Evolutionary conservation across 2,329 filamentous ascomycete genomes (phyloP).

Genomic region (Aspergillus ustus): DNA sequence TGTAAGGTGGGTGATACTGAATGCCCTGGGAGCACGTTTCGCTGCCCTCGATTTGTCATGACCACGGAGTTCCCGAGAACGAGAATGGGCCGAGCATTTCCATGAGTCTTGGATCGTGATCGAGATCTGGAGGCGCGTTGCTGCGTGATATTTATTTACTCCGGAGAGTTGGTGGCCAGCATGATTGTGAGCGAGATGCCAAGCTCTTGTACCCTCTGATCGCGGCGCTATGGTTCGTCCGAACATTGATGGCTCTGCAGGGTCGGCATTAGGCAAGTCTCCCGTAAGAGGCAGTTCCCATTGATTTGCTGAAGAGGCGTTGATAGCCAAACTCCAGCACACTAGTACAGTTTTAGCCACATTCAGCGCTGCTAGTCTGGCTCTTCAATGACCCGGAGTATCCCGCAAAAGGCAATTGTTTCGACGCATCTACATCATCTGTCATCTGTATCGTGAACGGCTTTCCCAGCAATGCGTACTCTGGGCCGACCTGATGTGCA

Average conservation of each 20-base stretch:
- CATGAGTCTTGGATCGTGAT: background rate
- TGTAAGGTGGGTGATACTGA: slow-evolving; percentile 19
- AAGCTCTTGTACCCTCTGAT: slow-evolving; percentile 9
- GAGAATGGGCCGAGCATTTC: slow-evolving; percentile 2
- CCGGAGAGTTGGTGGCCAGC: background rate
- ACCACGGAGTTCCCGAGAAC: background rate
- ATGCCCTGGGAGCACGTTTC: slow-evolving; percentile 1
- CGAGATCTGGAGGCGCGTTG: background rate
- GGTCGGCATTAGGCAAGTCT: slow-evolving; percentile 6
- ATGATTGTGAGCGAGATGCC: background rate
- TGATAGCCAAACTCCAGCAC: background rate
- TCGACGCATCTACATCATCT: background rate
- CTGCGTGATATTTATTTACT: background rate
- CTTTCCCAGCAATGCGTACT: slow-evolving; percentile 8
- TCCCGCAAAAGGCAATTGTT: background rate
- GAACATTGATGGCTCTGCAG: slow-evolving; percentile 8
- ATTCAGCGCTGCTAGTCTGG: slow-evolving; percentile 7
- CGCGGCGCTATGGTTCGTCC: slow-evolving; percentile 16
- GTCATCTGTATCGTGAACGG: background rate
- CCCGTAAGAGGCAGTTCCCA: background rate
- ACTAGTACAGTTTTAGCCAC: background rate
- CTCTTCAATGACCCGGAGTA: slow-evolving; percentile 1
- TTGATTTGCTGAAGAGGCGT: background rate
- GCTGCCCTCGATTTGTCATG: slow-evolving; percentile 12
- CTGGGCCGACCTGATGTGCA: slow-evolving; percentile 5